Conservation (phyloP, 2,329 filamentous ascomycete species). For the Corinectria fuckeliana region DNA sequence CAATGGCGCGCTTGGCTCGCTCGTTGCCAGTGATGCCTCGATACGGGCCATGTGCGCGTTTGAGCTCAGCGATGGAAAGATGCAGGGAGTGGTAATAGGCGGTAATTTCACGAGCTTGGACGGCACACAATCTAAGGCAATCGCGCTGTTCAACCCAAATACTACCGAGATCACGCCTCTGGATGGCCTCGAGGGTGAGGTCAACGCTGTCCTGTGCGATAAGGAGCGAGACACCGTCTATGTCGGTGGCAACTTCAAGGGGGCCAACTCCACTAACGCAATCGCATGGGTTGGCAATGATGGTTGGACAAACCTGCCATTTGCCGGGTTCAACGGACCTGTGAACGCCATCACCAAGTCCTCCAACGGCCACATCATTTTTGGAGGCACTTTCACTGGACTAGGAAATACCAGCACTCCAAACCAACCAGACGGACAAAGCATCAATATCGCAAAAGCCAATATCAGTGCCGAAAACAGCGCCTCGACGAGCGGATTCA, state of each 20-base stretch:
- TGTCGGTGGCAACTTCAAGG: slow-evolving; percentile 85
- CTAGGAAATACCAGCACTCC: slow-evolving; percentile 80
- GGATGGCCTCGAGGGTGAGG: slow-evolving; percentile 80
- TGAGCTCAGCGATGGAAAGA: slow-evolving; percentile 67
- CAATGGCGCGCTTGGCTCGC: slow-evolving; percentile 79
- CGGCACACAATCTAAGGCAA: slow-evolving; percentile 74
- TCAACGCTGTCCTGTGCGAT: slow-evolving; percentile 85
- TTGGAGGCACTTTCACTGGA: slow-evolving; percentile 88
- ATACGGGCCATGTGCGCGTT: slow-evolving; percentile 91
- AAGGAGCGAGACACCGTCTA: slow-evolving; percentile 79
- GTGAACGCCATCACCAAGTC: slow-evolving; percentile 85
- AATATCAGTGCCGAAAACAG: slow-evolving; percentile 72
- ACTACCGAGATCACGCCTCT: slow-evolving; percentile 75
- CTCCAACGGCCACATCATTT: slow-evolving; percentile 84
- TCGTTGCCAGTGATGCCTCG: slow-evolving; percentile 80
- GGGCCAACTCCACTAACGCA: slow-evolving; percentile 85
- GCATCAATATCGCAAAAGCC: slow-evolving; percentile 84
- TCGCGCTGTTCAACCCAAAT: slow-evolving; percentile 81
- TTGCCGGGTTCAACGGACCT: slow-evolving; percentile 92
- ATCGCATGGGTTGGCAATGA: slow-evolving; percentile 76
- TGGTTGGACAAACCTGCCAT: slow-evolving; percentile 82
- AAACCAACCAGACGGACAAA: slow-evolving; percentile 72
- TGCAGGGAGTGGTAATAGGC: slow-evolving; percentile 81
- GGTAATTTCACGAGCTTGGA: slow-evolving; percentile 96
- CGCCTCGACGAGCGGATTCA: slow-evolving; percentile 68